These are phyloP conservation scores for Erucastrum elatum DNA, from an alignment of 345 rosid genomes.

Conservation along the genomic window DNA sequence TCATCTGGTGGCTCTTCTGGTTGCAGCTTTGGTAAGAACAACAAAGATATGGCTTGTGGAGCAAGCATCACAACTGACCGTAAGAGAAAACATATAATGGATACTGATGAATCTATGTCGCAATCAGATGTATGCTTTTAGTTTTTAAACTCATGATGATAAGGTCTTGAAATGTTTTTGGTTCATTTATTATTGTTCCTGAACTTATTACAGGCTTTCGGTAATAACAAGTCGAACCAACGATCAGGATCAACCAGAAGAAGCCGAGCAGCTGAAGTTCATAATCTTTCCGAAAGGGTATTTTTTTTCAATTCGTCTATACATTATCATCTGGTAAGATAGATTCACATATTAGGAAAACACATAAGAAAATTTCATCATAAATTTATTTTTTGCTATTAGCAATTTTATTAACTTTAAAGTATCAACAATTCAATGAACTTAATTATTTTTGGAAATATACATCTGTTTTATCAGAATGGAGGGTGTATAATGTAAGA, in stretches of 20 bases:
- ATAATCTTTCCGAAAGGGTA: conserved; percentile 78
- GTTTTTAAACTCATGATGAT: not conserved
- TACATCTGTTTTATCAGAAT: not conserved
- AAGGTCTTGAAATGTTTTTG: not conserved
- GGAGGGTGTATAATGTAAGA: not conserved
- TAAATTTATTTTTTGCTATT: not conserved
- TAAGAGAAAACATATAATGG: conserved; percentile 56
- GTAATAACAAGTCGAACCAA: conserved; percentile 43
- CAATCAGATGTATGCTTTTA: conserved; percentile 55
- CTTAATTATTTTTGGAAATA: not conserved
- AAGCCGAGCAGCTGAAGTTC: conserved; percentile 71
- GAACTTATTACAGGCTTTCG: conserved; percentile 46
- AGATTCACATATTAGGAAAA: too few relatives aligned
- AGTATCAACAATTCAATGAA: not conserved
- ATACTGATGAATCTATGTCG: conserved; percentile 56
- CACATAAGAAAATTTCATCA: not conserved
- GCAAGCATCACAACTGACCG: conserved; percentile 32
- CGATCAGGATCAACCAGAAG: conserved; percentile 52
- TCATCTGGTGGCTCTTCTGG: conserved; percentile 79
- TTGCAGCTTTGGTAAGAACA: conserved; percentile 49
- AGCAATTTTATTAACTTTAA: not conserved
- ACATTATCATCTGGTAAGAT: too few relatives aligned
- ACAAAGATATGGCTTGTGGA: conserved; percentile 45
- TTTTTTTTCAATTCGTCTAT: conserved; percentile 26
- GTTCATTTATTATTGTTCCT: not conserved